Conservation (phyloP, 495 filamentous ascomycete genomes). For the Penicillium taxi region DNA sequence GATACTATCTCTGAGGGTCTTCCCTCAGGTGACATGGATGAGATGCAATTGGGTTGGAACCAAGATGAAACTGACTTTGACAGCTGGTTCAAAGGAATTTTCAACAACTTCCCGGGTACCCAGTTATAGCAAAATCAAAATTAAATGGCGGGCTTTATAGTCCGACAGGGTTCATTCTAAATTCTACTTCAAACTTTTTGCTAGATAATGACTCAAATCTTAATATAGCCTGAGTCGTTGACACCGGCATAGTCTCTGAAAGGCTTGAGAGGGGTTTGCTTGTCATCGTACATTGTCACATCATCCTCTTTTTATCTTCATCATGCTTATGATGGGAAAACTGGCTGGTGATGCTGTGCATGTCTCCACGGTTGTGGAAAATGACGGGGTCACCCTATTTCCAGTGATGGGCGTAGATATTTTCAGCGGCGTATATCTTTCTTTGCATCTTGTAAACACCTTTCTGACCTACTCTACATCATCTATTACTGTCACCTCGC, state of each 20-base stretch:
- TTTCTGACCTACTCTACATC: constrained; percentile 9
- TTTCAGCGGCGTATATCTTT: constrained; percentile 9
- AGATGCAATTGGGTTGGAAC: constrained; percentile 19
- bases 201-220: not conserved
- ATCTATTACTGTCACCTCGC: constrained; percentile 7
- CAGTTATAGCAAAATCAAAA: constrained; percentile 2
- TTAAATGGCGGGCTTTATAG: too few species aligned
- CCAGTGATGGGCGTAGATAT: constrained; percentile 12
- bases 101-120: constrained; percentile 15
- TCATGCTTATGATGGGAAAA: constrained; percentile 7
- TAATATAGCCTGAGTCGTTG: constrained; percentile 6
- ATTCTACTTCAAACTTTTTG: constrained; percentile 1
- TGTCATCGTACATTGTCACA: constrained; percentile 12
- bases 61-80: constrained; percentile 25
- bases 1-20: constrained; percentile 10
- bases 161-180: too few species aligned
- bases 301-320: constrained; percentile 8
- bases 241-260: constrained; percentile 7
- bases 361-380: constrained; percentile 14
- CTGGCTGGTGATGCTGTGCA: constrained; percentile 13
- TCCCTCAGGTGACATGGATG: constrained; percentile 10
- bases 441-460: constrained; percentile 12
- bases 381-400: constrained; percentile 11
- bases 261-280: constrained; percentile 4
- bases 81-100: constrained; percentile 24